phyloP scores from a whole-genome alignment of 2,329 filamentous ascomycete species.

The Talaromyces sp. region DNA sequence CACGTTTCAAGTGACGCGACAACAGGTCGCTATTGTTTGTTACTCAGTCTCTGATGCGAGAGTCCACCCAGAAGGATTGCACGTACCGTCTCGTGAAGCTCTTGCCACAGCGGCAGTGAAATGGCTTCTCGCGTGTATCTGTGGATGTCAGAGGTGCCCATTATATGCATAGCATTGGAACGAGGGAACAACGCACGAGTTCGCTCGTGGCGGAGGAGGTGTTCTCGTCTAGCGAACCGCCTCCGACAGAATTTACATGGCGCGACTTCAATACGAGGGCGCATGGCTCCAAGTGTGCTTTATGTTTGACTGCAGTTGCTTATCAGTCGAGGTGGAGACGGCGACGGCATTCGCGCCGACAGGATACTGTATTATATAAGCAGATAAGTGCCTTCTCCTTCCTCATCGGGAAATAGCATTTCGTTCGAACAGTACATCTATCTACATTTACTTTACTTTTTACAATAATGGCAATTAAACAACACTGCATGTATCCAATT shows the following conservation, averaged over 20 bases:
- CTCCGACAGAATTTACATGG: slow-evolving; percentile 17
- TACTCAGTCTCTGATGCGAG: not conserved
- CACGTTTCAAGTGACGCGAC: slow-evolving; percentile 13
- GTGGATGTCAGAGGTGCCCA: slow-evolving; percentile 8
- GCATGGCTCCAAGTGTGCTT: slow-evolving; percentile 6
- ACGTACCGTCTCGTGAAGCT: slow-evolving; percentile 14
- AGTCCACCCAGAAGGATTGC: not conserved
- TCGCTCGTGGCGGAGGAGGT: slow-evolving; percentile 16
- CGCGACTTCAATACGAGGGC: slow-evolving; percentile 16
- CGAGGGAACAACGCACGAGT: slow-evolving; percentile 14
- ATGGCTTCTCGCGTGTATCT: slow-evolving; percentile 19
- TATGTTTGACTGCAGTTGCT: too few relatives aligned
- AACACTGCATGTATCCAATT: too few relatives aligned
- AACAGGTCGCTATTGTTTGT: slow-evolving; percentile 11
- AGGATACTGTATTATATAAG: too few relatives aligned
- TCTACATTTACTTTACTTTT: too few relatives aligned
- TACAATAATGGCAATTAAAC: too few relatives aligned
- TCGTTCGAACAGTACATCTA: too few relatives aligned
- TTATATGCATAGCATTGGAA: not conserved
- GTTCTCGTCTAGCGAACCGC: slow-evolving; percentile 18
- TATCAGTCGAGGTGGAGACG: too few relatives aligned
- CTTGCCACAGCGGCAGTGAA: slow-evolving; percentile 17
- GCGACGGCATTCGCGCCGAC: too few relatives aligned
- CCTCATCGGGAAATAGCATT: too few relatives aligned
- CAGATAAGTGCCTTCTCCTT: too few relatives aligned